Percentiles rank a stretch among this genome's conserved stretches.
Evolutionary conservation across 2,329 filamentous ascomycete genomes (phyloP).

Genomic region (Diplocarpon rosae): DNA sequence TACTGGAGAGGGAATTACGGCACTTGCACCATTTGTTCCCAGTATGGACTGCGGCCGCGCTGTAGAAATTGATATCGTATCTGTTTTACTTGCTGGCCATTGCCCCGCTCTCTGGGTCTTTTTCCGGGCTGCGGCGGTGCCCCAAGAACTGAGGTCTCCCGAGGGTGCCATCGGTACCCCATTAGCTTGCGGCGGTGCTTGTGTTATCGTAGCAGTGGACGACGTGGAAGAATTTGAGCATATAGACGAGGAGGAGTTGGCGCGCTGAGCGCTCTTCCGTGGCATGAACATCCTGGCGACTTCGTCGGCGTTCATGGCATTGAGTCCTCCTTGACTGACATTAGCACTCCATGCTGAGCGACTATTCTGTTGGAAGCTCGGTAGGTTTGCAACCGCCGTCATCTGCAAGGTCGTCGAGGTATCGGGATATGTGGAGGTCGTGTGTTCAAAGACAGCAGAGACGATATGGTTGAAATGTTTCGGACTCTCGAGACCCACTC

Average conservation of each 20-base stretch:
- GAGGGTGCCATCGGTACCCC: slow-evolving; percentile 32
- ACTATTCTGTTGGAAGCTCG: slow-evolving; percentile 51
- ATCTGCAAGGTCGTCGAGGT: slow-evolving; percentile 31
- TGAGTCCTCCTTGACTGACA: slow-evolving; percentile 45
- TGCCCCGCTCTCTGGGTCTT: slow-evolving; percentile 38
- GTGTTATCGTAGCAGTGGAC: slow-evolving; percentile 48
- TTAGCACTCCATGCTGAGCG: slow-evolving; percentile 57
- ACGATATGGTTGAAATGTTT: slow-evolving; percentile 13
- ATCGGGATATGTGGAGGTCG: slow-evolving; percentile 2
- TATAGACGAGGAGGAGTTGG: slow-evolving; percentile 84
- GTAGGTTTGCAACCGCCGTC: slow-evolving; percentile 58
- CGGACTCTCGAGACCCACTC: slow-evolving; percentile 9
- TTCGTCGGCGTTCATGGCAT: slow-evolving; percentile 74
- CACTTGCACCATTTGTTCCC: slow-evolving; percentile 45
- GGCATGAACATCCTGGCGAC: slow-evolving; percentile 80
- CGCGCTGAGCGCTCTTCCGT: slow-evolving; percentile 75
- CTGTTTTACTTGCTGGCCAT: slow-evolving; percentile 56
- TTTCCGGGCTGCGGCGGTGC: slow-evolving; percentile 36
- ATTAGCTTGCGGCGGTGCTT: slow-evolving; percentile 50
- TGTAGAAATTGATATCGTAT: slow-evolving; percentile 51
- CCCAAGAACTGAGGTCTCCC: slow-evolving; percentile 20
- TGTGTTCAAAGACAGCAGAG: slow-evolving; percentile 8
- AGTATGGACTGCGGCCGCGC: slow-evolving; percentile 51
- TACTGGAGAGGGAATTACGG: slow-evolving; percentile 47
- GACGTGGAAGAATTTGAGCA: slow-evolving; percentile 51